Base-by-base conservation (phyloP, 352 stramenopile species). In the Pilasporangium apinafurcum region DNA sequence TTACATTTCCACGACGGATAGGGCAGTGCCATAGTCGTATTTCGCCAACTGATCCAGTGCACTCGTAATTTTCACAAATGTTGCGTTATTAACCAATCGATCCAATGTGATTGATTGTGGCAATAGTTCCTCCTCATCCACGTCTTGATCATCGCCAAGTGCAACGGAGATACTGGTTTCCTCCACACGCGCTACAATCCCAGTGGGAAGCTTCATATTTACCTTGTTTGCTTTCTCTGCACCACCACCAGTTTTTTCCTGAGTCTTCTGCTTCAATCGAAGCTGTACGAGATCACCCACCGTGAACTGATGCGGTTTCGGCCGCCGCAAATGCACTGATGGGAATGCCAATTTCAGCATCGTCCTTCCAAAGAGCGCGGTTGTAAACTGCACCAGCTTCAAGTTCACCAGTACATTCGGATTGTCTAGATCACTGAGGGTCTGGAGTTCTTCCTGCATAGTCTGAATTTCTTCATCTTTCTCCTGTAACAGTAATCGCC, bases 251-350 rank as follows among this genome's bases (percentile, higher is more conserved):
- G 34, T 17, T 36, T 48, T n/a, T 27, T 45, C 32, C 14, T 10
- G 14, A 13, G n/a, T 12, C 41, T 44, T 42, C 26, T 4, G 26
- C 36, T 67, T 66, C 10, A 61, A n/a, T n/a, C 78, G 65, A 13
- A 96, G 48, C 51, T 86, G 75, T 26, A 95, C 84, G 18, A 94
- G 51, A 54, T 95, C 84, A 3, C 86, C 84, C 2, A 89, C 72
- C 10, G 75, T 86, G 42, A 96, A 86, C 20, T 83, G 67, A 51
- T 96, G 83, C 5, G 73, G 62, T 52, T 89, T 92, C 42, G 66
- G 37, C 10, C 63, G 57, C 22, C 66, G 51, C 33, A 83, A 16
- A 26, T 52, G 53, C 16, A 57, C 37, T 4, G 56, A 69, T 13
- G 73, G 73, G 16, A 86, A 61, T 17, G 58, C 59, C 8, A 91